These are phyloP conservation scores for Ligustrum vulgare DNA, from an alignment of 257 asterid species.

Conservation along the genomic window DNA sequence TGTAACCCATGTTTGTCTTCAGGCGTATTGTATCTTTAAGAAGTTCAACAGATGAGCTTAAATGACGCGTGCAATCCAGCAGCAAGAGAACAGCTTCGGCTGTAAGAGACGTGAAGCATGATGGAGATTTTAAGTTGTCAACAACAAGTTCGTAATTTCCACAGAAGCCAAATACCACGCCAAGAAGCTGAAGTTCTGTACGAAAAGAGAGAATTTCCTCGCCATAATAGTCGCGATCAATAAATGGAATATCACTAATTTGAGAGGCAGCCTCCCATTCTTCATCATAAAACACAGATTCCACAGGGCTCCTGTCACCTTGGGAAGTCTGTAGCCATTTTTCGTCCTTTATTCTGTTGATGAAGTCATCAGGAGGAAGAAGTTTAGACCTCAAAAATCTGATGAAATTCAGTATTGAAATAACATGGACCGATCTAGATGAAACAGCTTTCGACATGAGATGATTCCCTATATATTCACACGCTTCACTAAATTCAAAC, in stretches of 20 bases:
- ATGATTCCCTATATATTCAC: constrained; percentile 34
- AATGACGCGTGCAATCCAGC: constrained; percentile 22
- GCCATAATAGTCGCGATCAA: constrained; percentile 37
- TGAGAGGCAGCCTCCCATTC: constrained; percentile 40
- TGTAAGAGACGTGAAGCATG: constrained; percentile 6
- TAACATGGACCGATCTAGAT: constrained; percentile 24
- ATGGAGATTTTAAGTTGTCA: constrained; percentile 29
- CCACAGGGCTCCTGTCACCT: constrained; percentile 26
- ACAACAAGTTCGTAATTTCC: constrained; percentile 24
- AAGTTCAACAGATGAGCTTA: constrained; percentile 13
- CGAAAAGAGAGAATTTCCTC: constrained; percentile 15
- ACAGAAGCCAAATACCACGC: constrained; percentile 28
- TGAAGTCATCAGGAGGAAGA: constrained; percentile 29
- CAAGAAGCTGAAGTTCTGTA: constrained; percentile 30
- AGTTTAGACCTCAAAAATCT: constrained; percentile 22
- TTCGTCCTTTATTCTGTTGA: constrained; percentile 11
- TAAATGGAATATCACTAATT: constrained; percentile 40
- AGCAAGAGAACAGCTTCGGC: constrained; percentile 28
- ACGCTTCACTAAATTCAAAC: constrained; percentile 36
- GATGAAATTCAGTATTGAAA: constrained; percentile 40
- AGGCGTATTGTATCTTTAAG: constrained; percentile 20
- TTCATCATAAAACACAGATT: constrained; percentile 26
- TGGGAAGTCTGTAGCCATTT: constrained; percentile 35
- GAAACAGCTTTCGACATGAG: constrained; percentile 29
- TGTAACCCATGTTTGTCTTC: constrained; percentile 29